Conservation (phyloP, 106 monocot species). For the Ottelia alismoides region DNA sequence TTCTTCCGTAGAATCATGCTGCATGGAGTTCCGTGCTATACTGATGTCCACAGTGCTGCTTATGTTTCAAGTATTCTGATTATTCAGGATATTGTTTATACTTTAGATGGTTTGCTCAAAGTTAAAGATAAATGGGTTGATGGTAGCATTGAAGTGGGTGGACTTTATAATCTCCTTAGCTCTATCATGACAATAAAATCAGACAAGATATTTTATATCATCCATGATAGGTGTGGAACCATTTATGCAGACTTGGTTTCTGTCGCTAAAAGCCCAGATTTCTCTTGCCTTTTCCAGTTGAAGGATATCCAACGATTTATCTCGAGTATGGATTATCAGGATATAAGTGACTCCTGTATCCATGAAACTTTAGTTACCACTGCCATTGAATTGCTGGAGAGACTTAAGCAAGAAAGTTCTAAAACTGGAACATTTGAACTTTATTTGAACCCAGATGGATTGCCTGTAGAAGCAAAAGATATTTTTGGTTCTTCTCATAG, state of each 20-base stretch:
- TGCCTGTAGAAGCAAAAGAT: conserved; percentile 21
- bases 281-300: conserved; percentile 41
- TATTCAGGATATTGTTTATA: conserved; percentile 44
- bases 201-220: conserved; percentile 43
- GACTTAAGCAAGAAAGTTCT: conserved; percentile 38
- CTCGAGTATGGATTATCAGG: conserved; percentile 25
- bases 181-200: conserved; percentile 45
- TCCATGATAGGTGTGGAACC: conserved; percentile 60
- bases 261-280: conserved; percentile 21
- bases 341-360: conserved; percentile 16
- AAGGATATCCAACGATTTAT: conserved; percentile 66
- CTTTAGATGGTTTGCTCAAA: conserved; percentile 50
- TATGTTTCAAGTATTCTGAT: conserved; percentile 62
- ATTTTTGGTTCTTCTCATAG: conserved; percentile 30
- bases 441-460: conserved; percentile 31
- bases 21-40: conserved; percentile 80
- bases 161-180: conserved; percentile 33
- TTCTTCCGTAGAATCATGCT: conserved; percentile 31
- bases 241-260: conserved; percentile 34
- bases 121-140: conserved; percentile 17
- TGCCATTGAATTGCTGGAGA: conserved; percentile 42
- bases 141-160: conserved; percentile 16
- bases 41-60: conserved; percentile 33
- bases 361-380: conserved; percentile 50
- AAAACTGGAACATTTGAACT: conserved; percentile 37